Base-by-base conservation (phyloP, 108 stramenopile genomes). In the Chaetoceros muelleri region DNA sequence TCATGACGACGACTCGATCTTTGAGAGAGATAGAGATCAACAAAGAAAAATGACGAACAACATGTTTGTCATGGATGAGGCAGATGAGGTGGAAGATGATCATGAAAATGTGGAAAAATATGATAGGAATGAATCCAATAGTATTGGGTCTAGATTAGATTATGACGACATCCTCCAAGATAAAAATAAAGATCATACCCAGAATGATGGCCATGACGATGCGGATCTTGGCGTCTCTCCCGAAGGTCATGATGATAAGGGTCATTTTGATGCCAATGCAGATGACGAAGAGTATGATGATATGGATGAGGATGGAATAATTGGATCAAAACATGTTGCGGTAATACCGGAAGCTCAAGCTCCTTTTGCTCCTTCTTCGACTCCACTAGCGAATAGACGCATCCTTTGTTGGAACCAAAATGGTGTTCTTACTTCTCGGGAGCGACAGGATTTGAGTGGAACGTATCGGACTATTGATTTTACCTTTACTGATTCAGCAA, bases 321-420 rank as follows among this genome's bases (percentile, higher is more conserved):
- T 13, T 55, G 5, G 44, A 20, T 46, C 3, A 2, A 24, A 20
- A 23, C 18, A 17, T 45, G 28, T n/a, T 29, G 0, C 48, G 31
- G 26, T 48, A 13, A 40, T 66, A 22, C 64, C 73, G 17, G 63
- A 71, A 13, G 82, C 82, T 1, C 90, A 91, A 61, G 61, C 80
- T 8, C 66, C 90, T 24, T 92, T 92, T 65, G 76, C 81, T 2
- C 81, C 83, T 7, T 85, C 85, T 17, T 71, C 83, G 13, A 87
- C 85, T 1, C 84, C 86, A 7, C 48, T 87, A 16, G 81, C 65
- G 17, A 49, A 80, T 29, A 74, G 81, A 29, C 84, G 90, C 16
- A 83, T 87, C 57, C 49, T 92, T 19, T 87, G 85, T 61, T 92
- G 90, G 90, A 92, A 92, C 66, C 84, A 87, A 46, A 66, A 85